Percentiles rank a stretch among this genome's conserved stretches.
phyloP scores from a whole-genome alignment of 345 rosid genomes.

The Erucastrum elatum region DNA sequence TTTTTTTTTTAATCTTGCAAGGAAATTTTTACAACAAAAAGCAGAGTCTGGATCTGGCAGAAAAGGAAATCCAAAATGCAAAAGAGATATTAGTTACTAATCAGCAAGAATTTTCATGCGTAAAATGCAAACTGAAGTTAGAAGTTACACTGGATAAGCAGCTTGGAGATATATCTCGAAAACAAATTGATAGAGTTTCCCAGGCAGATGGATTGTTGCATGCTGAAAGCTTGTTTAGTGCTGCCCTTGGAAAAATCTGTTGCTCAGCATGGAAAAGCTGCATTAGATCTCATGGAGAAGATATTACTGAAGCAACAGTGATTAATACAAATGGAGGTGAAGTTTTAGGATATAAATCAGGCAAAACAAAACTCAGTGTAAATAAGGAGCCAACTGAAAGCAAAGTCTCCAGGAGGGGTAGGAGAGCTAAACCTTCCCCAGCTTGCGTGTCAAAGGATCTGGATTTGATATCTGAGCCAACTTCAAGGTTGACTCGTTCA shows the following conservation, averaged over 20 bases:
- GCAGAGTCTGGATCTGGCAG: slow-evolving; percentile 61
- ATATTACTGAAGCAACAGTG: slow-evolving; percentile 15
- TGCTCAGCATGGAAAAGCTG: slow-evolving; percentile 60
- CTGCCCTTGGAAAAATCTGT: slow-evolving; percentile 63
- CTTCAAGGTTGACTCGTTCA: slow-evolving; percentile 75
- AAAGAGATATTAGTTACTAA: slow-evolving; percentile 48
- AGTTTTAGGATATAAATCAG: slow-evolving; percentile 18
- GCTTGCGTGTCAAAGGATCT: slow-evolving; percentile 49
- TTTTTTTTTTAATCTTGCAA: slow-evolving; percentile 29
- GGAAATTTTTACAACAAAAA: slow-evolving; percentile 74
- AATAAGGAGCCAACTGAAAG: slow-evolving; percentile 37
- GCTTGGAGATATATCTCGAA: slow-evolving; percentile 68
- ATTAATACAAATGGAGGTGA: slow-evolving; percentile 25
- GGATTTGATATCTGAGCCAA: slow-evolving; percentile 39
- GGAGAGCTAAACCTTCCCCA: slow-evolving; percentile 43
- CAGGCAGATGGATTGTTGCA: slow-evolving; percentile 46
- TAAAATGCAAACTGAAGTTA: slow-evolving; percentile 63
- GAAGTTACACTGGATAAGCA: slow-evolving; percentile 64
- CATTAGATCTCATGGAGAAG: slow-evolving; percentile 43
- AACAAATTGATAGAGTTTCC: slow-evolving; percentile 34
- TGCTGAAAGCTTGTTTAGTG: slow-evolving; percentile 62
- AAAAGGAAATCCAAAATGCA: slow-evolving; percentile 65
- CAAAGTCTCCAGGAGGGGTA: slow-evolving; percentile 47
- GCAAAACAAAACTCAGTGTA: slow-evolving; percentile 26
- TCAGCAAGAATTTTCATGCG: slow-evolving; percentile 48